Base-by-base conservation (phyloP, 2,329 filamentous ascomycete species). In the Pseudogymnoascus destructans region DNA sequence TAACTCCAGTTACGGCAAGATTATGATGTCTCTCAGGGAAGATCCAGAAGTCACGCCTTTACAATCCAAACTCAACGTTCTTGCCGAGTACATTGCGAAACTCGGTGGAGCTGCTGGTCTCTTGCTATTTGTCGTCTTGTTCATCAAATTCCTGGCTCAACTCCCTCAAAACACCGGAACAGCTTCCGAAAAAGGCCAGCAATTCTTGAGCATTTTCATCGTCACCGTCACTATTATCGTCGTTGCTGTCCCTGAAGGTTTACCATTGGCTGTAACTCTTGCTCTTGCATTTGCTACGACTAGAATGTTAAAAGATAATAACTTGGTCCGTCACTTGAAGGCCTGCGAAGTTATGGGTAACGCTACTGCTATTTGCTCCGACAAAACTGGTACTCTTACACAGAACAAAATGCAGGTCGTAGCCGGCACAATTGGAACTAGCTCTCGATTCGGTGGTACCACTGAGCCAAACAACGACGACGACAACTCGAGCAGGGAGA, bases 51-150 rank as follows among this genome's bases (percentile, higher is more conserved):
- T 87, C 21, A 92, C 87, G 1, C 88, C 87, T 3, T 71, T 92
- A 6, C 88, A 92, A 69, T 83, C 79, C 2, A 91, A 90, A 70
- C 74, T 92, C 60, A 89, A 90, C 63, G 76, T 82, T 3, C 75
- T 92, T 15, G 88, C 87, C 5, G 87, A 89, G 65, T 86, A 89
- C 66, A 89, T 92, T 64, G 84, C 84, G n/a, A 87, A 87, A 67
- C 76, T 87, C 40, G 84, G 84, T 71, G 81, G 84, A 63, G 80
- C 80, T 61, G 84, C 87, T 52, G 87, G 86, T 58, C 72, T 88
- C 13, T 71, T 91, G 8, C 76, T 92, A n/a, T 92, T 92, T 67
- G 73, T 89, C 55, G 85, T 90, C 5, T 74, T 90, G 6, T 81
- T 91, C 65, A 89, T 91, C 74, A 86, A 88, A 65, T 92, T 90